phyloP scores from a whole-genome alignment of 805 yeast genomes.

The Candida khao-thaluensis region DNA sequence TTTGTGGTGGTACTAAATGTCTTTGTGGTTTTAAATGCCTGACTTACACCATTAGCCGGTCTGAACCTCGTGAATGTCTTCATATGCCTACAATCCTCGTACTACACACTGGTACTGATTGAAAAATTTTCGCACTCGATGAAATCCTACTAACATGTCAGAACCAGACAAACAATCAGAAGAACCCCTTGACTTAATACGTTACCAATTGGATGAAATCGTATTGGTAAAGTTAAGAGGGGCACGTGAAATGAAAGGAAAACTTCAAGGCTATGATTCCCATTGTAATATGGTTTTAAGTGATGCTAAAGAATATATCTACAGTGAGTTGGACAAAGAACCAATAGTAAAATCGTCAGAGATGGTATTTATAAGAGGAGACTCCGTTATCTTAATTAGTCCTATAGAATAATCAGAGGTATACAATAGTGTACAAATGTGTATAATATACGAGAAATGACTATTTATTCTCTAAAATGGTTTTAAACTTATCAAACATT shows the following conservation, averaged over 20 bases:
- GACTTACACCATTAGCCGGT: background rate
- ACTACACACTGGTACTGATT: too few species aligned
- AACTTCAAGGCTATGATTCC: slow-evolving; percentile 89
- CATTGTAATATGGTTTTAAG: slow-evolving; percentile 96
- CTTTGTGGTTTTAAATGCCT: slow-evolving; percentile 34
- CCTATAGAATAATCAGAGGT: slow-evolving; percentile 24
- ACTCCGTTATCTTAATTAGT: slow-evolving; percentile 83
- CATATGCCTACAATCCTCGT: background rate
- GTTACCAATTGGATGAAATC: slow-evolving; percentile 80
- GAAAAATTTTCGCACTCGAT: slow-evolving; percentile 10
- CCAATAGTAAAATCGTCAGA: slow-evolving; percentile 61
- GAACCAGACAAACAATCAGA: slow-evolving; percentile 34
- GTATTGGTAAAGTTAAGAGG: slow-evolving; percentile 91
- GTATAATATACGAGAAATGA: background rate
- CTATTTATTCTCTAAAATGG: slow-evolving; percentile 11
- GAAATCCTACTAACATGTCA: slow-evolving; percentile 1
- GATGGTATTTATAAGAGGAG: slow-evolving; percentile 97
- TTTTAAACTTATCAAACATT: slow-evolving; percentile 27
- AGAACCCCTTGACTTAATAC: slow-evolving; percentile 90
- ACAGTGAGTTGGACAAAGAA: slow-evolving; percentile 49
- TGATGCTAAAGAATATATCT: slow-evolving; percentile 85
- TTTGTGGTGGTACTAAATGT: slow-evolving; percentile 18
- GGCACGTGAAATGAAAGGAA: slow-evolving; percentile 88
- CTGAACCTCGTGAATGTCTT: background rate
- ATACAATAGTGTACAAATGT: too few species aligned